Evolutionary conservation across 2,329 filamentous ascomycete species (phyloP), one percentile per base, ranked within the genome.

Genomic region (Paraconiothyrium sp.): DNA sequence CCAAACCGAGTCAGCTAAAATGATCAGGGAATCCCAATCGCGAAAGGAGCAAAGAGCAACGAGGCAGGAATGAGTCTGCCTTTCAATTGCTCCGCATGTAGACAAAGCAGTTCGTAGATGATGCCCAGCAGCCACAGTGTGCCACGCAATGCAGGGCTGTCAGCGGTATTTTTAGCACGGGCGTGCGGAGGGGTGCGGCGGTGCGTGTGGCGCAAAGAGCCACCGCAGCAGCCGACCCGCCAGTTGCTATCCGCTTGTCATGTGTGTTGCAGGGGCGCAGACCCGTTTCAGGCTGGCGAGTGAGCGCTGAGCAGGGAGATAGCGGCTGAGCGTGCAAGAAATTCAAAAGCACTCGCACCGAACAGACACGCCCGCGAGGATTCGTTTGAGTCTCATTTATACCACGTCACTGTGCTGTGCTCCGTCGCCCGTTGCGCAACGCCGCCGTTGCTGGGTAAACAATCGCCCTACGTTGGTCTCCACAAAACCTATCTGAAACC

Each of bases 401-500:
- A 48, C 54, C 32, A 1, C 54, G 32, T 22, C 52, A 14, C 41
- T 22, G 41, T 27, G 37, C 39, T 35, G 39, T 46, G 39, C 6
- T 44, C 56, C 57, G 56, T 43, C 52, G 60, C 50, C 57, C 24
- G 39, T 54, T 41, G 34, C 39, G 39, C 39, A 34, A 24, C 59
- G 61, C 65, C 52, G 58, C 62, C 63, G 72, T 76, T 75, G 72
- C 72, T 69, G 65, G 63, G 72, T 72, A 75, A 76, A 75, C 73
- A 73, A 59, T 57, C 61, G 41, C 54, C 37, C 48, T 54, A 34
- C 60, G 61, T 60, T 34, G 6, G 64, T 52, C 66, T 66, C 68
- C 72, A 68, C 71, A 71, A 72, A 66, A 70, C 72, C 39, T 58
- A 71, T 54, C 70, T 70, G 73, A 76, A 76, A 76, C 74, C 56